phyloP scores from a whole-genome alignment of 768 basidiomycete species.

The Suillus luteus region DNA sequence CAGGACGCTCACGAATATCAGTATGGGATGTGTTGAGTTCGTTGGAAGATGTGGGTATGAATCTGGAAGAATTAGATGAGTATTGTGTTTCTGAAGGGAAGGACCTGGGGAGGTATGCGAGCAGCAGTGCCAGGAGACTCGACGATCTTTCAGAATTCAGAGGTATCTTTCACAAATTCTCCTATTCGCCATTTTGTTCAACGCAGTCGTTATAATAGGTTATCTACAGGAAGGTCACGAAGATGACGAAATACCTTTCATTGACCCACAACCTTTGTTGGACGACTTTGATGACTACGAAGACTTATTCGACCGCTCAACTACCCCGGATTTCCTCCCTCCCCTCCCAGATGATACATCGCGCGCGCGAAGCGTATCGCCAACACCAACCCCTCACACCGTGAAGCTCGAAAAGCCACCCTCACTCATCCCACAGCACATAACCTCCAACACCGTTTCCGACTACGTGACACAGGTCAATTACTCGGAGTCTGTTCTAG shows the following conservation, averaged over 20 bases:
- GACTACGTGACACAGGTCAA: constrained; percentile 75
- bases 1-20: constrained; percentile 62
- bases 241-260: constrained; percentile 57
- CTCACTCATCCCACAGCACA: constrained; percentile 48
- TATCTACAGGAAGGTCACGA: constrained; percentile 59
- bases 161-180: constrained; percentile 46
- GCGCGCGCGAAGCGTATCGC: constrained; percentile 34
- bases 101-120: constrained; percentile 69
- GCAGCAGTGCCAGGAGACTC: constrained; percentile 60
- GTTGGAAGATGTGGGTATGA: constrained; percentile 75
- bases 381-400: constrained; percentile 37
- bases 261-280: constrained; percentile 36
- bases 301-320: constrained; percentile 32
- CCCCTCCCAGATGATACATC: constrained; percentile 33
- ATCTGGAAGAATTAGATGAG: constrained; percentile 66
- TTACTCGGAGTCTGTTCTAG: constrained; percentile 72
- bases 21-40: constrained; percentile 63
- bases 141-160: constrained; percentile 76
- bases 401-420: constrained; percentile 34
- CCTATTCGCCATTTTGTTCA: background rate
- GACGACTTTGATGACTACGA: constrained; percentile 12
- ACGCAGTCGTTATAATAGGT: constrained; percentile 44
- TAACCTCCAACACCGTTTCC: constrained; percentile 48
- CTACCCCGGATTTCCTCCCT: constrained; percentile 35
- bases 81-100: constrained; percentile 66